Evolutionary conservation across 2,329 filamentous ascomycete species (phyloP).

Genomic region (Arthrinium puccinioides): DNA sequence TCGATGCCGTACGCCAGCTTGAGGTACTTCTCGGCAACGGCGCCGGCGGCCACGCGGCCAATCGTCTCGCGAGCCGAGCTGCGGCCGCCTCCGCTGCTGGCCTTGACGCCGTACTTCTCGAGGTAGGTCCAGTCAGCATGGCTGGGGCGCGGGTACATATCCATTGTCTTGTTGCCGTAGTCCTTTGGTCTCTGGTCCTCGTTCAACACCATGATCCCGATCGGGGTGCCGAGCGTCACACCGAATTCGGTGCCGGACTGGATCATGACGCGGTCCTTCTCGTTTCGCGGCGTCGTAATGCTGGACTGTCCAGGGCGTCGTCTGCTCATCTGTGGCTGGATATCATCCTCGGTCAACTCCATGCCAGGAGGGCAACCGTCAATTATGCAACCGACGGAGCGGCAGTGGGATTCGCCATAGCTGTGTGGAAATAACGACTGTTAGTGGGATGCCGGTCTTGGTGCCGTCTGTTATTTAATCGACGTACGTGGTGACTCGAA

Average conservation of each 20-base stretch:
- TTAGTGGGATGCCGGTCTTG: too few relatives aligned
- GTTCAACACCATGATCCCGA: slow-evolving; percentile 80
- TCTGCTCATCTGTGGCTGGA: slow-evolving; percentile 91
- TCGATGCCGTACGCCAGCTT: slow-evolving; percentile 73
- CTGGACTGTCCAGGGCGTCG: slow-evolving; percentile 82
- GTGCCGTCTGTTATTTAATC: too few relatives aligned
- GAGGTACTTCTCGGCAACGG: slow-evolving; percentile 91
- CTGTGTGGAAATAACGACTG: slow-evolving; percentile 24
- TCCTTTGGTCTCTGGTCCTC: slow-evolving; percentile 90
- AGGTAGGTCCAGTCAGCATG: slow-evolving; percentile 97
- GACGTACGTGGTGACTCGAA: slow-evolving; percentile 73
- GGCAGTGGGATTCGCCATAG: slow-evolving; percentile 85
- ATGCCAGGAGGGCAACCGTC: slow-evolving; percentile 88
- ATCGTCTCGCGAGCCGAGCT: slow-evolving; percentile 95
- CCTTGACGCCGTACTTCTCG: slow-evolving; percentile 94
- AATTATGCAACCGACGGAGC: slow-evolving; percentile 89
- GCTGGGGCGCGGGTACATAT: slow-evolving; percentile 81
- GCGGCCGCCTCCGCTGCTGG: slow-evolving; percentile 80
- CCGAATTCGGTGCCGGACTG: slow-evolving; percentile 90
- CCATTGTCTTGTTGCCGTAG: slow-evolving; percentile 85
- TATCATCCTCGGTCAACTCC: slow-evolving; percentile 74
- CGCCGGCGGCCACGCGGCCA: slow-evolving; percentile 82
- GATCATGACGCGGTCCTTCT: slow-evolving; percentile 87
- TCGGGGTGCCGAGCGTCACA: slow-evolving; percentile 83
- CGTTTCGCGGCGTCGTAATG: slow-evolving; percentile 86